These are phyloP conservation scores for Piromyces sp. DNA, from an alignment of 192 early-diverging fungal species.

Conservation along the genomic window DNA sequence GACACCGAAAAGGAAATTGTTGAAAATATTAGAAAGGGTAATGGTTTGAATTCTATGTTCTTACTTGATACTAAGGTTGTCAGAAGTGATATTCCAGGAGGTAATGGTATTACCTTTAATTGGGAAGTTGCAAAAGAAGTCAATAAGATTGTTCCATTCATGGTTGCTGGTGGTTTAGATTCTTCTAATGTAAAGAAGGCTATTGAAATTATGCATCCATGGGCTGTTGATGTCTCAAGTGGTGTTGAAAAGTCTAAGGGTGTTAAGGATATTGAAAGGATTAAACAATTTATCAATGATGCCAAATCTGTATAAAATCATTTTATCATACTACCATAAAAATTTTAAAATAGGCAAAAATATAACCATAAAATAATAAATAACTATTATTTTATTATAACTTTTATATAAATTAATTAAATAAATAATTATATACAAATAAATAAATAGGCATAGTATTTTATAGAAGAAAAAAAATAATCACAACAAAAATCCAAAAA, in stretches of 20 bases:
- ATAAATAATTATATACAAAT: no score
- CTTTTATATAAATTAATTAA: no score
- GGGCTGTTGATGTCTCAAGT: slow-evolving; percentile 83
- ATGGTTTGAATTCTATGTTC: slow-evolving; percentile 4
- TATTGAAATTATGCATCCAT: slow-evolving; percentile 44
- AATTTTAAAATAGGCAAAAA: neutral
- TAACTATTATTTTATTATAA: no score
- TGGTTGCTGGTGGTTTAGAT: slow-evolving; percentile 79
- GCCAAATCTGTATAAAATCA: slow-evolving; percentile 24
- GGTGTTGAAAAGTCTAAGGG: slow-evolving; percentile 66
- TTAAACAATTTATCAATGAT: slow-evolving; percentile 46
- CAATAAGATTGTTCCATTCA: slow-evolving; percentile 38
- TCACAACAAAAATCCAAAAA: no score
- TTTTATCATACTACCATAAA: neutral
- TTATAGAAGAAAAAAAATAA: no score
- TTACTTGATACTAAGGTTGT: slow-evolving; percentile 28
- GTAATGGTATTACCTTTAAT: slow-evolving; percentile 66
- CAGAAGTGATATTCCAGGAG: slow-evolving; percentile 59
- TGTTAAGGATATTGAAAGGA: slow-evolving; percentile 62
- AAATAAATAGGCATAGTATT: no score
- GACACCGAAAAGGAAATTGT: slow-evolving; percentile 20
- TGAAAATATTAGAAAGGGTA: neutral
- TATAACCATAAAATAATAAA: no score
- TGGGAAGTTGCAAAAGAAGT: slow-evolving; percentile 49
- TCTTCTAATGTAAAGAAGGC: slow-evolving; percentile 68